Evolutionary conservation across 345 rosid species (phyloP).

Genomic region (Eucalyptus brandiana): DNA sequence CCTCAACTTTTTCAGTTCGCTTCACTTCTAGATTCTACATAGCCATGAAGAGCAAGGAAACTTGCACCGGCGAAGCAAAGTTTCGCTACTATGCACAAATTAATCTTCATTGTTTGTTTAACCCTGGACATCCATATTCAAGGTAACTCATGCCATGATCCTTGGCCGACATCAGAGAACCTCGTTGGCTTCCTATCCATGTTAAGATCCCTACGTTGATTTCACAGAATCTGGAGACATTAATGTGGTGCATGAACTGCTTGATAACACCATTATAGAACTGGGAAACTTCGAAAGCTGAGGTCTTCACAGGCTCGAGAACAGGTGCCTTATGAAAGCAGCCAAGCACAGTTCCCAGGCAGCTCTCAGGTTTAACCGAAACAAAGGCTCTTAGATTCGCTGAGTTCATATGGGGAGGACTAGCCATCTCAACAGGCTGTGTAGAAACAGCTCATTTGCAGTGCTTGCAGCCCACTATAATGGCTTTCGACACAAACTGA

Average conservation of each 20-base stretch:
- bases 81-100: not conserved
- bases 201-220: not conserved
- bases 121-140: not conserved
- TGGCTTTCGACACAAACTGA: not conserved
- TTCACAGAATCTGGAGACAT: not conserved
- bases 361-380: not conserved
- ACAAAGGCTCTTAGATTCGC: not conserved
- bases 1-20: not conserved
- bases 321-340: not conserved
- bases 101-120: not conserved
- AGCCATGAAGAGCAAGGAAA: not conserved
- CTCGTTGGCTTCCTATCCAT: not conserved
- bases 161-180: not conserved
- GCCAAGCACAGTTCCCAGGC: fast-evolving
- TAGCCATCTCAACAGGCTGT: not conserved
- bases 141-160: not conserved
- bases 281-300: not conserved
- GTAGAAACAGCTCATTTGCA: not conserved
- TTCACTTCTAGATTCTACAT: not conserved
- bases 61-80: not conserved
- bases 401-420: not conserved
- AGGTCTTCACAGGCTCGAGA: not conserved
- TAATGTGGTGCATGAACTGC: not conserved
- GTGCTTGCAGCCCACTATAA: not conserved
- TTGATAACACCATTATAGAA: not conserved